These are phyloP conservation scores for Aspergillus amoenus DNA, from an alignment of 2,329 filamentous ascomycete species.

Conservation along the genomic window DNA sequence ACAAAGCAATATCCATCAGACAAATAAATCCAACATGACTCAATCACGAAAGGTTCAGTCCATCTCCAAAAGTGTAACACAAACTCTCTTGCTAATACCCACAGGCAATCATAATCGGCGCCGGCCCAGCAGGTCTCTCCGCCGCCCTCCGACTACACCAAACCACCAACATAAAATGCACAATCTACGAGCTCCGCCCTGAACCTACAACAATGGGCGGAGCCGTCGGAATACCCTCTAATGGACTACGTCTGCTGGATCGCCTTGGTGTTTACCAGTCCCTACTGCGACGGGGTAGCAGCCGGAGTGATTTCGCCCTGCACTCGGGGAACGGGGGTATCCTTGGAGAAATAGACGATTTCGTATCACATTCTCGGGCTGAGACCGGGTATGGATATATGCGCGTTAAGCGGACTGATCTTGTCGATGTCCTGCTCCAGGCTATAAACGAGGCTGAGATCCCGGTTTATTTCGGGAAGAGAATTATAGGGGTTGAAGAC, in stretches of 20 bases:
- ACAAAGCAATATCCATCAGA: no score
- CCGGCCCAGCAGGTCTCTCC: slow-evolving; percentile 21
- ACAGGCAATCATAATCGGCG: slow-evolving; percentile 23
- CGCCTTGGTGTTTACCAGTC: slow-evolving; percentile 24
- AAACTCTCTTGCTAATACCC: not conserved
- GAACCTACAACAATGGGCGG: slow-evolving; percentile 33
- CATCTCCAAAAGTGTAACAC: fast-evolving
- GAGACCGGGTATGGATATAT: slow-evolving; percentile 25
- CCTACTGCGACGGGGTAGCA: not conserved
- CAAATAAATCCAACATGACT: not conserved
- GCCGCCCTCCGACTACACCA: slow-evolving; percentile 19
- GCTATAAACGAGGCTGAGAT: slow-evolving; percentile 16
- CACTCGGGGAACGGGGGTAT: not conserved
- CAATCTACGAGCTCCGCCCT: slow-evolving; percentile 31
- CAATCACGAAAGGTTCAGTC: not conserved
- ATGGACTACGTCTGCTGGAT: slow-evolving; percentile 29
- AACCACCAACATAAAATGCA: slow-evolving; percentile 15
- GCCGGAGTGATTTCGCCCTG: not conserved
- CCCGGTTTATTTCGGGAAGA: slow-evolving; percentile 1
- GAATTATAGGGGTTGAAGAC: not conserved
- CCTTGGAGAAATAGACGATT: not conserved
- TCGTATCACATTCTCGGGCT: not conserved
- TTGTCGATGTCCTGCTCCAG: slow-evolving; percentile 26
- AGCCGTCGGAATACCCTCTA: slow-evolving; percentile 28
- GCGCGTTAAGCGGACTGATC: slow-evolving; percentile 27